A percentile compares a stretch with the other conserved stretches of the same genome.
Conservation (phyloP, 805 yeast species). For the Monosporozyma aerobia region DNA sequence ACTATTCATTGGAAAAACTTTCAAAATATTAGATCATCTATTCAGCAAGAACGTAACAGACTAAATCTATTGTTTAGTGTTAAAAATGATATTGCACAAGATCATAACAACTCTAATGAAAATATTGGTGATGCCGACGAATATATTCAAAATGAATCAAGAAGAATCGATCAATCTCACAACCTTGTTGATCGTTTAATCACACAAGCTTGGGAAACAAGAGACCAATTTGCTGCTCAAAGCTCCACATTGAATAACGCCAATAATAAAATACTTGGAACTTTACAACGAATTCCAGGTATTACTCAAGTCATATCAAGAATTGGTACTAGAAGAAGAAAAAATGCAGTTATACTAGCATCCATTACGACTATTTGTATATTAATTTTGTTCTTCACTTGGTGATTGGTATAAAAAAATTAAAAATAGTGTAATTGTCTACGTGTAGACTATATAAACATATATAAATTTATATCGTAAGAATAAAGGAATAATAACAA, state of each 20-base stretch:
- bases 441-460: neutral
- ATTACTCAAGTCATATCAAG: constrained; percentile 62
- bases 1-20: constrained; percentile 62
- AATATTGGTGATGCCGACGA: constrained; percentile 43
- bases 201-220: constrained; percentile 78
- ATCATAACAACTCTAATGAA: constrained; percentile 30
- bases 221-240: constrained; percentile 77
- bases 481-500: neutral
- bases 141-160: constrained; percentile 70
- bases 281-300: constrained; percentile 73
- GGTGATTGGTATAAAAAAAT: constrained; percentile 16
- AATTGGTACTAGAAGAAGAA: constrained; percentile 79
- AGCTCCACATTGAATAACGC: constrained; percentile 54
- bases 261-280: constrained; percentile 49
- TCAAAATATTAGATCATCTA: constrained; percentile 45
- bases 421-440: neutral
- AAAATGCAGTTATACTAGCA: constrained; percentile 82
- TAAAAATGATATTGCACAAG: constrained; percentile 68
- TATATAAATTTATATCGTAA: neutral
- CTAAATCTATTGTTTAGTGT: constrained; percentile 67
- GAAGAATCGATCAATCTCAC: constrained; percentile 64
- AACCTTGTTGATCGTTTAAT: constrained; percentile 69
- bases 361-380: constrained; percentile 64
- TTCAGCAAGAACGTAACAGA: constrained; percentile 68
- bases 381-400: constrained; percentile 50